Evolutionary conservation across 1,284 basidiomycete genomes (phyloP).

Genomic region (Mycosarcoma maydis): DNA sequence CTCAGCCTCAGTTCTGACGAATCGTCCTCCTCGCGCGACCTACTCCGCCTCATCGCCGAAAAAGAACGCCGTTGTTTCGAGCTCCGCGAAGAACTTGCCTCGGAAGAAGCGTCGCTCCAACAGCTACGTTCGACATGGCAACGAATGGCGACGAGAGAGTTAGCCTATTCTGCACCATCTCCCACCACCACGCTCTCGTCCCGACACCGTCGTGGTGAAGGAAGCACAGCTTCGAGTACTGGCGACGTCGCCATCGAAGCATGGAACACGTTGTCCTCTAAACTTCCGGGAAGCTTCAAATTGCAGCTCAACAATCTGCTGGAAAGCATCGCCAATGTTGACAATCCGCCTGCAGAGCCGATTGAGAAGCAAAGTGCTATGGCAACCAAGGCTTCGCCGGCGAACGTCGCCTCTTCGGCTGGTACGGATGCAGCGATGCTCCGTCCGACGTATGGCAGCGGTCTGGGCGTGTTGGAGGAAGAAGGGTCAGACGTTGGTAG

Average conservation of each 20-base stretch:
- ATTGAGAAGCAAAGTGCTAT: conserved; percentile 4
- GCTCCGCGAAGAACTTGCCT: conserved; percentile 56
- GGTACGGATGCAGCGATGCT: not conserved
- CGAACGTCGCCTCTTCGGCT: not conserved
- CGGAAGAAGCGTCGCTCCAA: conserved; percentile 17
- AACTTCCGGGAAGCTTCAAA: conserved; percentile 32
- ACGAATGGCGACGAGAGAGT: conserved; percentile 17
- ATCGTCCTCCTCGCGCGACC: conserved; percentile 23
- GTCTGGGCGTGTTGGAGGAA: conserved; percentile 36
- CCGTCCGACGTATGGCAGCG: conserved; percentile 5
- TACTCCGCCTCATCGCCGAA: conserved; percentile 65
- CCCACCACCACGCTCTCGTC: not conserved
- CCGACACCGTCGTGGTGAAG: conserved; percentile 11
- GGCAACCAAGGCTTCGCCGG: not conserved
- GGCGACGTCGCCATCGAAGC: conserved; percentile 28
- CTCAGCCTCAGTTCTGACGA: conserved; percentile 8
- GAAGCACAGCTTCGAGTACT: conserved; percentile 6
- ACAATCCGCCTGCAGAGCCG: conserved; percentile 10
- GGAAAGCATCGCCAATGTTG: conserved; percentile 26
- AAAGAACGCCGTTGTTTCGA: conserved; percentile 67
- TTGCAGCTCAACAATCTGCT: conserved; percentile 29
- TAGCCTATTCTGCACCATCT: conserved; percentile 13
- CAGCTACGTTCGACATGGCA: conserved; percentile 30
- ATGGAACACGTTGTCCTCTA: conserved; percentile 25
- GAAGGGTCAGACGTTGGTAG: conserved; percentile 37